Evolutionary conservation across 176 grass and related monocot genomes (phyloP), one percentile per base, ranked within the genome.

Genomic region (Thalia dealbata): DNA sequence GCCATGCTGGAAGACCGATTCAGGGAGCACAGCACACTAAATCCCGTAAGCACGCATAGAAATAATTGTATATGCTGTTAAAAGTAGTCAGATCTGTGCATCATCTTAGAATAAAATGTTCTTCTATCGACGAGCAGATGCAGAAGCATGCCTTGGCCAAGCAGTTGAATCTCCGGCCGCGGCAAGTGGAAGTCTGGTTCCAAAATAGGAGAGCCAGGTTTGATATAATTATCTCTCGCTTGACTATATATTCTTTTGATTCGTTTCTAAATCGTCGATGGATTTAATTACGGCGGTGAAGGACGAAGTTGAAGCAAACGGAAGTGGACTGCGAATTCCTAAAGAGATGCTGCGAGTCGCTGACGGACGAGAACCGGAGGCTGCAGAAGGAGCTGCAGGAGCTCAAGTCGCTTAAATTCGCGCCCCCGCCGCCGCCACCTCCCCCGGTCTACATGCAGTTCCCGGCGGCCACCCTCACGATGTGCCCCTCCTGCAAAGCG

Each of bases 151-250:
- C 52, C 35, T 71, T 79, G 16, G 67, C 77, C 8, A 70, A 71
- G 29, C 67, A 71, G 71, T 61, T 79, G 54, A 79, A 79, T n/a
- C 67, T 79, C 27, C 66, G 67, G 67, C 67, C 77, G 12, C 52
- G 77, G 42, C 77, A 79, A 55, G 67, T 79, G 10, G 77, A 79
- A 48, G 77, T 79, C 21, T 79, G 77, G 77, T 79, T 79, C 35
- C 77, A 79, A 43, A 79, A 79, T 26, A 79, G 77, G 64, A 79
- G 77, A 62, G 77, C 77, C 23, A 71, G 77, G 77, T 79, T 63
- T 15, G 16, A n/a, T n/a, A n/a, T n/a, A n/a, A n/a, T n/a, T n/a
- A n/a, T n/a, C n/a, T n/a, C n/a, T n/a, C n/a, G n/a, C n/a, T n/a
- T n/a, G n/a, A n/a, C n/a, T n/a, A n/a, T n/a, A n/a, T n/a, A n/a